phyloP scores from a whole-genome alignment of 768 basidiomycete species.

The Dioszegia aurantiaca region DNA sequence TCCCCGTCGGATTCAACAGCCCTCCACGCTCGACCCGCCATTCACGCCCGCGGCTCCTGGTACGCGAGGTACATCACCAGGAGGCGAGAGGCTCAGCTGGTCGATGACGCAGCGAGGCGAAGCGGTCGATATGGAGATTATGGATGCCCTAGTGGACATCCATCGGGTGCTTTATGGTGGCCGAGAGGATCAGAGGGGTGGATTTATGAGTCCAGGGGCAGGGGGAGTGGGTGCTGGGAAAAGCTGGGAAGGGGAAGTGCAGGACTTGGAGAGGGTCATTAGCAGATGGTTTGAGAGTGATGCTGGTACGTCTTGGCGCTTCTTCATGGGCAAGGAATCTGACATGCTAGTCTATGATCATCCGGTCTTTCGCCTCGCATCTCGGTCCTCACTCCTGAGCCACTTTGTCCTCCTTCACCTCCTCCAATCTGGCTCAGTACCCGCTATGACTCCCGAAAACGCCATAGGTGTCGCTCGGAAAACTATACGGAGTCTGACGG shows the following conservation, averaged over 20 bases:
- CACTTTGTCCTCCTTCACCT: conserved; percentile 40
- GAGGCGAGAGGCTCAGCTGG: no score
- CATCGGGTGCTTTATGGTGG: conserved; percentile 43
- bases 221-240: no score
- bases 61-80: no score
- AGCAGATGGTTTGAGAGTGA: conserved; percentile 42
- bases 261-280: conserved; percentile 26
- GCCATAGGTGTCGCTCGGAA: background rate
- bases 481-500: background rate
- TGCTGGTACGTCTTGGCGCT: conserved; percentile 25
- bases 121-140: conserved; percentile 11
- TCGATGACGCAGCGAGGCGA: background rate
- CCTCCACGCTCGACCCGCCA: background rate
- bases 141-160: conserved; percentile 43
- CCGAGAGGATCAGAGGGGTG: conserved; percentile 24
- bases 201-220: no score
- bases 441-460: conserved; percentile 23
- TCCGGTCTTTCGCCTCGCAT: conserved; percentile 25
- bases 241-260: conserved; percentile 13
- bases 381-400: conserved; percentile 23
- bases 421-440: conserved; percentile 23
- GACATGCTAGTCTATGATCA: conserved; percentile 35
- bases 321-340: background rate
- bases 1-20: background rate
- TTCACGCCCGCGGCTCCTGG: background rate